phyloP scores from a whole-genome alignment of 1,139 yeast species.

The Saccharomyces uvarum region DNA sequence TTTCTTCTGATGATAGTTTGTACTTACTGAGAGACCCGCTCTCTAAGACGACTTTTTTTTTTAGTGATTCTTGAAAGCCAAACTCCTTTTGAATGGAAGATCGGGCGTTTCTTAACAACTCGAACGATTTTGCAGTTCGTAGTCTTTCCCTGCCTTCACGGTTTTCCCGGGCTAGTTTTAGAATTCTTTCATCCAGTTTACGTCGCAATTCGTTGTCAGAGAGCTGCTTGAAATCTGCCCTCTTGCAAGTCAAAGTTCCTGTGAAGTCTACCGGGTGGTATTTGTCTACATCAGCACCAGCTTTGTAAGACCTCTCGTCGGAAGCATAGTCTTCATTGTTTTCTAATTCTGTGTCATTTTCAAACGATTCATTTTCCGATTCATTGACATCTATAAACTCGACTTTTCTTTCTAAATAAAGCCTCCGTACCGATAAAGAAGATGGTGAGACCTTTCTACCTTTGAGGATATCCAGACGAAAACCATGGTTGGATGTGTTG shows the following conservation, averaged over 20 bases:
- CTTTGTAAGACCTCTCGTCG: background rate
- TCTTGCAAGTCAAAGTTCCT: background rate
- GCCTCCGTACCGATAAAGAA: background rate
- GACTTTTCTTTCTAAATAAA: constrained; percentile 13
- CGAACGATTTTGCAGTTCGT: constrained; percentile 28
- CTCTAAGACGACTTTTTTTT: background rate
- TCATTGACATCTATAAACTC: constrained; percentile 17
- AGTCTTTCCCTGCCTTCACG: constrained; percentile 20
- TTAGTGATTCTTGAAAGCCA: background rate
- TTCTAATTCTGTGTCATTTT: constrained; percentile 13
- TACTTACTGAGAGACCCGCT: background rate
- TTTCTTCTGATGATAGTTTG: constrained; percentile 13
- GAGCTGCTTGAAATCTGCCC: constrained; percentile 13
- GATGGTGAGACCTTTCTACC: background rate
- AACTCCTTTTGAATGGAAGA: constrained; percentile 3
- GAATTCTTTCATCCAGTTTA: constrained; percentile 25
- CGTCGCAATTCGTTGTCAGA: constrained; percentile 27
- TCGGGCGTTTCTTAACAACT: constrained; percentile 17
- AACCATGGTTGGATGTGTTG: constrained; percentile 5
- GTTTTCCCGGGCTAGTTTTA: constrained; percentile 26
- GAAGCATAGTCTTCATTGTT: constrained; percentile 6
- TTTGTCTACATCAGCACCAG: background rate
- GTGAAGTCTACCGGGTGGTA: background rate
- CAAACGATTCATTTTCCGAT: background rate
- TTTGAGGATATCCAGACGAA: constrained; percentile 10